phyloP scores from a whole-genome alignment of 2,329 filamentous ascomycete species.

The Chaetomium sp. region DNA sequence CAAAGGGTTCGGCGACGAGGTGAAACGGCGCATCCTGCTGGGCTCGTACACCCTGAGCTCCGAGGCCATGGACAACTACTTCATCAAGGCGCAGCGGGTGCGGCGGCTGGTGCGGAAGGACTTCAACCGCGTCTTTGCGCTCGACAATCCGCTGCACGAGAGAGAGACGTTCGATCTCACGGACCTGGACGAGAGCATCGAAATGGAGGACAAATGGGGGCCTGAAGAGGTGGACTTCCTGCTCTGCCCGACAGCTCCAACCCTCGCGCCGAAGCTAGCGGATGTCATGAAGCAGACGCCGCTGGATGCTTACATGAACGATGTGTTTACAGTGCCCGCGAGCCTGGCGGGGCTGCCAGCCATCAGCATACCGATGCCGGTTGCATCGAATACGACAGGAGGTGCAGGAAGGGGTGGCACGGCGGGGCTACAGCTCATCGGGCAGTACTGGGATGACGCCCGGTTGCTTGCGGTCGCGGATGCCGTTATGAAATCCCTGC shows the following conservation, averaged over 20 bases:
- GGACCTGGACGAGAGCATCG: constrained; percentile 58
- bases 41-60: constrained; percentile 90
- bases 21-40: constrained; percentile 81
- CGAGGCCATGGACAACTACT: constrained; percentile 92
- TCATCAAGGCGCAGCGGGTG: constrained; percentile 88
- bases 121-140: constrained; percentile 77
- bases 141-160: constrained; percentile 66
- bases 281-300: constrained; percentile 49
- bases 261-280: constrained; percentile 50
- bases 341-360: constrained; percentile 90
- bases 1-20: constrained; percentile 77
- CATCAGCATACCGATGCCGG: constrained; percentile 73
- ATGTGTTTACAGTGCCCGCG: constrained; percentile 93
- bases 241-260: constrained; percentile 82
- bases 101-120: constrained; percentile 81
- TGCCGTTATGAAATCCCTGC: constrained; percentile 31
- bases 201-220: constrained; percentile 58
- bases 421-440: constrained; percentile 73
- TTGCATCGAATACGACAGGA: constrained; percentile 36
- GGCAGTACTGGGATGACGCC: constrained; percentile 78
- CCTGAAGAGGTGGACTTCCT: constrained; percentile 78
- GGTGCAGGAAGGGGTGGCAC: constrained; percentile 42
- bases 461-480: constrained; percentile 62
- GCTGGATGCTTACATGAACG: constrained; percentile 85
- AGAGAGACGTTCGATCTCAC: constrained; percentile 54